Base-by-base conservation (phyloP, 441 rosid species). In the Erodium texanum region DNA sequence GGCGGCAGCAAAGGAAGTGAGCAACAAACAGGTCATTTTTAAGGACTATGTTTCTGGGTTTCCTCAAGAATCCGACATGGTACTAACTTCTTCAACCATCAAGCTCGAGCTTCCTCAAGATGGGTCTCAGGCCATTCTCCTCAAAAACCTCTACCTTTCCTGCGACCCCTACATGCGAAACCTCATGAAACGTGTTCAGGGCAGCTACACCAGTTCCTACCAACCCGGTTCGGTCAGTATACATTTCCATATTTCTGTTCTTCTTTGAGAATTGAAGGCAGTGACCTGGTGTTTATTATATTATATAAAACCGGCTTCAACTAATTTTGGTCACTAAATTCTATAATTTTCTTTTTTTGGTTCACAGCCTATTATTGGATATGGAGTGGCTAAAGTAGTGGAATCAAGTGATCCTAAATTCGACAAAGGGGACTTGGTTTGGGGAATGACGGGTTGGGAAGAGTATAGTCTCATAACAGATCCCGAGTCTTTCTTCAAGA, bases 11-110 rank as follows among this genome's bases (percentile, higher is more conserved):
- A n/a, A n/a, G n/a, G n/a, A n/a, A 0, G 78, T 68, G 71, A 73
- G 68, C 38, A 86, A 81, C 82, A 83, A 79, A 73, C 83, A 82
- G 74, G 83, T 81, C 65, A 67, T 71, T 0, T 71, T 81, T 32
- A 83, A 43, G 66, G 36, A 76, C 61, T 73, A 76, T 29, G 62
- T 75, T 1, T 34, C 36, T 1, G 80, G 85, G 12, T 36, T 78
- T 18, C 83, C 83, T 0, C 73, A 80, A 34, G 86, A 83, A 38
- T 72, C 85, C 29, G 81, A 78, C 68, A 68, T 83, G 3, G 48
- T 75, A n/a, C 20, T 2, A 29, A 62, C 63, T 2, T 20, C 68
- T 6, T 9, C 54, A 2, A 63, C 76, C 23, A 27, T 69, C 14
- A 58, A 43, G 2, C 22, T 71, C 67, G 16, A 32, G 23, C 29